These are phyloP conservation scores for Microstegium vimineum DNA, from an alignment of 176 grass and related monocot species.

Conservation along the genomic window DNA sequence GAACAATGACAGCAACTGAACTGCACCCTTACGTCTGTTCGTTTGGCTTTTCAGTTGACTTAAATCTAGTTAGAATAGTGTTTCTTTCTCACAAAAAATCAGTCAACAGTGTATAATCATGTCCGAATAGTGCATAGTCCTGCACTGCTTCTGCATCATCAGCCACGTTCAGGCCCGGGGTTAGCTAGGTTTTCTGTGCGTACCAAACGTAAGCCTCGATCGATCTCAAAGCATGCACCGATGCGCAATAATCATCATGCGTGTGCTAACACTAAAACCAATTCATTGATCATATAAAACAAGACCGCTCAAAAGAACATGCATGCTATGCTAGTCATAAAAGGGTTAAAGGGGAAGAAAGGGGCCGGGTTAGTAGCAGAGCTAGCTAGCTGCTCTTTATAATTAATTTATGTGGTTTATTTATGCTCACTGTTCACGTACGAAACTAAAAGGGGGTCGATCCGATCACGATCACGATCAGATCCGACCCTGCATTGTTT, in stretches of 20 bases:
- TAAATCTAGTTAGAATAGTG: too few relatives aligned
- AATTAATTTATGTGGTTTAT: not conserved
- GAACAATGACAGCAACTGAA: not conserved
- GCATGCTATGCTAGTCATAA: not conserved
- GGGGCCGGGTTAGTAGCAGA: too few relatives aligned
- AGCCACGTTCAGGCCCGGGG: not conserved
- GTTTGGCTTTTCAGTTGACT: too few relatives aligned
- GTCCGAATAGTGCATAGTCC: too few relatives aligned
- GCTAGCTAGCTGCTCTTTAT: not conserved
- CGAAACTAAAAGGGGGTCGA: not conserved
- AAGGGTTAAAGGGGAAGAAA: not conserved
- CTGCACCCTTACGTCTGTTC: not conserved
- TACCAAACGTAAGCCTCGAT: not conserved
- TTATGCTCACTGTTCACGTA: conserved; percentile 11
- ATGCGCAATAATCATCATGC: too few relatives aligned
- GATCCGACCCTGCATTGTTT: not conserved
- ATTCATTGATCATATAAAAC: not conserved
- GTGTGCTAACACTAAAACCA: not conserved
- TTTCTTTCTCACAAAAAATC: too few relatives aligned
- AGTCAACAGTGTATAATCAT: too few relatives aligned
- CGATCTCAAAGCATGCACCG: not conserved
- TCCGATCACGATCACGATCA: too few relatives aligned
- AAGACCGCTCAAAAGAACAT: not conserved
- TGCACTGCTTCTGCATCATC: too few relatives aligned
- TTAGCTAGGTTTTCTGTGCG: not conserved